Evolutionary conservation across 2,329 filamentous ascomycete genomes (phyloP), one percentile per base, ranked within the genome.

Genomic region (Trichoderma endophyticum): DNA sequence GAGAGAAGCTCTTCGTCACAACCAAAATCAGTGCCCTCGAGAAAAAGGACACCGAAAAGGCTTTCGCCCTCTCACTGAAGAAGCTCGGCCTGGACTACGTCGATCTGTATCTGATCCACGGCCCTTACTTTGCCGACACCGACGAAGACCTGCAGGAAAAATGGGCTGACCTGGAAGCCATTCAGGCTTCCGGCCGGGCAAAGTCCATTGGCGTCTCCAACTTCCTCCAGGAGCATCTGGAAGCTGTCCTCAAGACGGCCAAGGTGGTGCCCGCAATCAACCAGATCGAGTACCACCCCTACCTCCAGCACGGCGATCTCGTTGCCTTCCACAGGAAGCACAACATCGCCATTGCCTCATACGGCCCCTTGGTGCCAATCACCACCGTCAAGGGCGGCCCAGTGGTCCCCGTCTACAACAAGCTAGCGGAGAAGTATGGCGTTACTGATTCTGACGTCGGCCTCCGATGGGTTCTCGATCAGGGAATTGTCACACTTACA

Each of bases 251-350:
- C 2, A 79, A 86, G 78, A 88, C 89, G 6, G 90, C 90, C 65
- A 87, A 86, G 75, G 79, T 92, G 73, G 79, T 84, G 3, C 93
- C 93, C 0, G 90, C 88, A 7, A 87, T 92, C 73, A 95, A 95
- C 83, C 93, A 96, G 85, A 92, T 95, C 78, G 93, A 95, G 83
- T 90, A 88, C 77, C 92, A 96, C 81, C 92, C 93, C 0, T 93
- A 93, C 79, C 84, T 92, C 66, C 91, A 92, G 81, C 91, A 92
- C 78, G 84, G 84, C 6, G 83, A 85, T 72, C 83, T 92, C 14
- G 70, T 92, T 36, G 80, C 83, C 18, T 92, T 87, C 81, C 87
- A 86, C 79, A 84, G 84, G 75, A 80, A 86, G 77, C 82, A 91
- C 76, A 80, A 83, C 70, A 92, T 93, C 73, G 86, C 87, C 4